Base-by-base conservation (phyloP, 768 basidiomycete genomes). In the Dacryopinax spathularia region DNA sequence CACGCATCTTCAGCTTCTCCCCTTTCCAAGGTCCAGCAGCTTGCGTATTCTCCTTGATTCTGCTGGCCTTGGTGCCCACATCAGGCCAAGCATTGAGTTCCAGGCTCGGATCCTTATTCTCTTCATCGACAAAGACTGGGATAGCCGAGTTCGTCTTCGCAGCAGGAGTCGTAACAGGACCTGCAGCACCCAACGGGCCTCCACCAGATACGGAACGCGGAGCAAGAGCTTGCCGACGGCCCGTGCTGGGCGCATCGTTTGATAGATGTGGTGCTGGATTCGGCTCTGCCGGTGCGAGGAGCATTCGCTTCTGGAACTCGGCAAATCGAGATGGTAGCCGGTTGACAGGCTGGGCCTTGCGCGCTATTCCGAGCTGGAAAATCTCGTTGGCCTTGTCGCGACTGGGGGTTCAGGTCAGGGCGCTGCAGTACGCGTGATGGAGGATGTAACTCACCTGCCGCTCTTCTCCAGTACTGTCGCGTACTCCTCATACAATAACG, bases 401-500 rank as follows among this genome's bases (percentile, higher is more conserved):
- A 70, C 93, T 96, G 68, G 60, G 68, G 12, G n/a, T 41, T n/a
- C n/a, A n/a, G 35, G 18, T 65, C 60, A 59, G 20, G 33, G 12
- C 25, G 31, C 36, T 18, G 39, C 5, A 4, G 5, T 6, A 22
- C 22, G 6, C 16, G 39, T 18, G 22, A 6, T 60, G 3, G 34
- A 62, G 20, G 34, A 33, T 27, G 36, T 20, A 18, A 81, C 85
- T 72, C 75, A 95, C 95, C 84, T 82, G 68, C 87, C 86, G 39
- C 81, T 80, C 44, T 78, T 76, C 75, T 97, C 93, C 62, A 95
- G 77, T 1, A 85, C 78, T 35, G 79, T 75, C 1, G 95, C 92
- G 73, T 92, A 97, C 69, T 95, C 92, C 72, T 95, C 91, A 70
- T 96, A 99, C 56, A 96, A 75, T 44, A 87, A 76, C 1, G 89